phyloP scores from a whole-genome alignment of 352 stramenopile genomes.

The Elongisporangium undulatum region DNA sequence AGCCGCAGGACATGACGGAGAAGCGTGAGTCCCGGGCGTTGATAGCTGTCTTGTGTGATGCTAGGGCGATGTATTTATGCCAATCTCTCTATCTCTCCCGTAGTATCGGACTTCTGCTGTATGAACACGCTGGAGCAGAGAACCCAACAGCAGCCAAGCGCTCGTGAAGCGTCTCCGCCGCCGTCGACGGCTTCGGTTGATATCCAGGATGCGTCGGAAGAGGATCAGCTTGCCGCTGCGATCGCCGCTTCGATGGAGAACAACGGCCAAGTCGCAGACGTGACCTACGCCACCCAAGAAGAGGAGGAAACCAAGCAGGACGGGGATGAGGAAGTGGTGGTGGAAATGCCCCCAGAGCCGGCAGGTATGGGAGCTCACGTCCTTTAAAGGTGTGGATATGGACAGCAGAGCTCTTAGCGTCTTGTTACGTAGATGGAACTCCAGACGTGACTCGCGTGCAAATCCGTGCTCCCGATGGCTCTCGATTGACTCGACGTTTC shows the following conservation, averaged over 20 bases:
- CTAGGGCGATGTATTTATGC: neutral
- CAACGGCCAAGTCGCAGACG: slow-evolving; percentile 25
- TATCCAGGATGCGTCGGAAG: slow-evolving; percentile 64
- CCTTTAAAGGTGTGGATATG: neutral
- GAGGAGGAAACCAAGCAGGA: slow-evolving; percentile 38
- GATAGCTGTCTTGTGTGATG: neutral
- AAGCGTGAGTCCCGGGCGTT: slow-evolving; percentile 38
- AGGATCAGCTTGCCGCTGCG: slow-evolving; percentile 72
- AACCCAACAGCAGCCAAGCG: neutral
- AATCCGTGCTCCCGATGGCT: slow-evolving; percentile 62
- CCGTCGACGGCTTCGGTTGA: neutral
- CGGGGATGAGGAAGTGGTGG: slow-evolving; percentile 22
- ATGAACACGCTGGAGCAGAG: slow-evolving; percentile 34
- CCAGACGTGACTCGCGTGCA: slow-evolving; percentile 60
- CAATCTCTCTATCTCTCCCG: too few relatives aligned
- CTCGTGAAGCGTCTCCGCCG: neutral
- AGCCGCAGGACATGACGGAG: slow-evolving; percentile 65
- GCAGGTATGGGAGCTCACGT: slow-evolving; percentile 22
- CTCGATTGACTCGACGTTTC: slow-evolving; percentile 65
- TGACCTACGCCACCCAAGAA: slow-evolving; percentile 21
- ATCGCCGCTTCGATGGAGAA: slow-evolving; percentile 77
- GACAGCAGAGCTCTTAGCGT: neutral
- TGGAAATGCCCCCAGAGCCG: slow-evolving; percentile 46
- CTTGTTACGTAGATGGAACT: slow-evolving; percentile 26
- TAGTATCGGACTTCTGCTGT: slow-evolving; percentile 70